Percentiles rank a stretch among this genome's conserved stretches.
Conservation (phyloP, 1,284 basidiomycete species). For the Ceratobasidium sp. region DNA sequence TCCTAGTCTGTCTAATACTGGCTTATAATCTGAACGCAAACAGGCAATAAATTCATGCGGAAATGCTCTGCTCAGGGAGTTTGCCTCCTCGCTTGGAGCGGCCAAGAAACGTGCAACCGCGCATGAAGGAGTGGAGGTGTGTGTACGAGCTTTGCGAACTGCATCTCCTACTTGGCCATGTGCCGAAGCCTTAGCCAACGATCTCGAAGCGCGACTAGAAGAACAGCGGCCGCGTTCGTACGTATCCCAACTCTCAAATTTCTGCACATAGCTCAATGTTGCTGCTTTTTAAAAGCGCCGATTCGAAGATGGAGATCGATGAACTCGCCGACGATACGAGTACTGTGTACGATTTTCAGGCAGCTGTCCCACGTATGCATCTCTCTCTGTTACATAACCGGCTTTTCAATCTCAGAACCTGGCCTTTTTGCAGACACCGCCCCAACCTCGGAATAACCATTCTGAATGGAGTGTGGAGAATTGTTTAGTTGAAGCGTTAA, state of each 20-base stretch:
- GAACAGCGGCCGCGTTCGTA: not conserved
- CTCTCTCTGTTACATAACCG: not conserved
- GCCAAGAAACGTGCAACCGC: not conserved
- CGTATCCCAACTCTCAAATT: not conserved
- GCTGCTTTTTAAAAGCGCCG: not conserved
- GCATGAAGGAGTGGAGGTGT: not conserved
- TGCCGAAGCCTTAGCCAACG: not conserved
- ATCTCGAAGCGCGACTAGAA: constrained; percentile 19
- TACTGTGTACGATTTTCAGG: too few species aligned
- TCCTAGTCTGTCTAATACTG: too few species aligned
- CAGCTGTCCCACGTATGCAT: not conserved
- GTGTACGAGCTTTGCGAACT: constrained; percentile 1
- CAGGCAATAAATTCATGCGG: constrained; percentile 21
- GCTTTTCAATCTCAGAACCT: not conserved
- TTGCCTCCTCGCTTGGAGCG: not conserved
- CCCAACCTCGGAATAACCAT: not conserved
- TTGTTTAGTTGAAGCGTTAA: too few species aligned
- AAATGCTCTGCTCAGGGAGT: not conserved
- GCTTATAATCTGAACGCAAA: too few species aligned
- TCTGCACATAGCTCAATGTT: too few species aligned
- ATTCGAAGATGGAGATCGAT: not conserved
- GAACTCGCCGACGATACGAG: not conserved
- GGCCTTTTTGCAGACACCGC: not conserved
- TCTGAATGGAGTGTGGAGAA: not conserved
- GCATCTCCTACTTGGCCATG: constrained; percentile 9